These are phyloP conservation scores for Candolleomyces eurysporus DNA, from an alignment of 768 basidiomycete genomes.

Conservation along the genomic window DNA sequence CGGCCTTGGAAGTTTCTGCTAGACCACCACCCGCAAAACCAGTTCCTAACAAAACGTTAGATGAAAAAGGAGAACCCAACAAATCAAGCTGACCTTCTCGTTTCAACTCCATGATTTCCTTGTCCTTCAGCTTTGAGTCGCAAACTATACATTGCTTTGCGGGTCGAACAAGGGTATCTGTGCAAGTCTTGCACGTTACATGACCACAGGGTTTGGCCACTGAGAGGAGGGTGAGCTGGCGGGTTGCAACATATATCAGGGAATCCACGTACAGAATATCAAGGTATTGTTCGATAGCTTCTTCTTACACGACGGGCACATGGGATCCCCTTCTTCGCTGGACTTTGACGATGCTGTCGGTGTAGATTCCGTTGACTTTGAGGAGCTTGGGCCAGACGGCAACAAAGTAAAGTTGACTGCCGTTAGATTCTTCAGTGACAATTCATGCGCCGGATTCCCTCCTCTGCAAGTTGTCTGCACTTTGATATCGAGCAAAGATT, in stretches of 20 bases:
- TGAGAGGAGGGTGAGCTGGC: constrained; percentile 22
- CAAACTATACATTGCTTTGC: constrained; percentile 86
- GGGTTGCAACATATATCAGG: neutral
- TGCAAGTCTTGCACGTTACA: constrained; percentile 89
- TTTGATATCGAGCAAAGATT: constrained; percentile 76
- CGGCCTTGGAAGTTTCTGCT: constrained; percentile 80
- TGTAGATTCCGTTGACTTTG: constrained; percentile 36
- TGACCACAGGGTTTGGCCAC: constrained; percentile 88
- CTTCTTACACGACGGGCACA: constrained; percentile 89
- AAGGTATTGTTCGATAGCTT: constrained; percentile 74
- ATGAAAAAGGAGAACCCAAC: neutral
- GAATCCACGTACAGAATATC: constrained; percentile 55
- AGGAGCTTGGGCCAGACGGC: constrained; percentile 30
- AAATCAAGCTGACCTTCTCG: constrained; percentile 68
- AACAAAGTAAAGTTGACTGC: constrained; percentile 77
- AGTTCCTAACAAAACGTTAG: constrained; percentile 53
- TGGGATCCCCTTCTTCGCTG: constrained; percentile 53
- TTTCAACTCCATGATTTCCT: constrained; percentile 79
- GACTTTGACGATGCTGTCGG: constrained; percentile 34
- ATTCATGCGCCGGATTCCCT: constrained; percentile 70
- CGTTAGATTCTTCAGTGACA: constrained; percentile 77
- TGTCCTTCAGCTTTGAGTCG: constrained; percentile 60
- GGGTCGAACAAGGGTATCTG: constrained; percentile 79
- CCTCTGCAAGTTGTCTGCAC: constrained; percentile 88
- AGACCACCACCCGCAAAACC: constrained; percentile 94